Base-by-base conservation (phyloP, 331 rosid species). In the Acacia pycnantha region DNA sequence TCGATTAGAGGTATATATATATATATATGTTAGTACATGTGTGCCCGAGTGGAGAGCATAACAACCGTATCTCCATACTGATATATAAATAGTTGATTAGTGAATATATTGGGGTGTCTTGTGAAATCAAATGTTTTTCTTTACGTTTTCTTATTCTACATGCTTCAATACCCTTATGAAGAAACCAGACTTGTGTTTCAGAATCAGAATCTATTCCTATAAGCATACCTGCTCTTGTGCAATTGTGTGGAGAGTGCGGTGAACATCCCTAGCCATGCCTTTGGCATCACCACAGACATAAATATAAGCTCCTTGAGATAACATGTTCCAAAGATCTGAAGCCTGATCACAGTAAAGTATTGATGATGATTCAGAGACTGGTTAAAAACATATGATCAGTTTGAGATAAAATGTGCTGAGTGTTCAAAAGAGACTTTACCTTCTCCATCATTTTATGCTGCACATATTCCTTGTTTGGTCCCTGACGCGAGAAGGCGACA, bases 201-300 rank as follows among this genome's bases (percentile, higher is more conserved):
- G 21, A 2, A n/a, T 56, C 27, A 21, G 53, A 4, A n/a, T 8
- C 43, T 71, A 18, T 37, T 24, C 24, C 6, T 33, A 19, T 62
- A 71, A 44, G 68, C 46, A 43, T 82, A 96, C 99, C 98, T 94
- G 93, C 79, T 94, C 98, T 84, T 87, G 94, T 51, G 79, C 84
- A 59, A 96, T 92, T 16, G 96, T 89, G 82, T 96, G 97, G 22
- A 96, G 88, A 68, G 95, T 82, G 73, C 99, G 94, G 90, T 96
- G 99, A 74, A 96, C 99, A 81, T 96, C 99, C 83, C 73, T 91
- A 71, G 99, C 99, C 99, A 96, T 96, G 85, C 99, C 98, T 90
- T 96, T 96, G 44, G 98, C 99, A 88, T 96, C 99, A 81, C 99
- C 99, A 82, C 99, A 96, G 7, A 96, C 99, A 51, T 94, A 96